phyloP scores from a whole-genome alignment of 352 stramenopile species.

The Phytophthora crassamura region DNA sequence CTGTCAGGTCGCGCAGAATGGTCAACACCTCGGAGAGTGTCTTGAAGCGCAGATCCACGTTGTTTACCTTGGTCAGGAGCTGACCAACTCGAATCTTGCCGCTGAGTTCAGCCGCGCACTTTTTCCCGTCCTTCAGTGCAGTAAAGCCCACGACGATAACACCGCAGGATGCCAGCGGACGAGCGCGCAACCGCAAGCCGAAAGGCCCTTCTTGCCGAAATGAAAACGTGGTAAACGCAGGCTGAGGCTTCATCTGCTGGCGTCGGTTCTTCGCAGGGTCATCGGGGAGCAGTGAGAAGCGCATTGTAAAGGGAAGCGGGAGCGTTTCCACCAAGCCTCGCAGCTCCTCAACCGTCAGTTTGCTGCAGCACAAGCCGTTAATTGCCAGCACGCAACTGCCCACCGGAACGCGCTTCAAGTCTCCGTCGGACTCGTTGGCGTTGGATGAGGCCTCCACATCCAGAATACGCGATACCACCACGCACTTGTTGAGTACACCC shows the following conservation, averaged over 20 bases:
- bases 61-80: slow-evolving; percentile 70
- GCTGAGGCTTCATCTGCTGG: slow-evolving; percentile 56
- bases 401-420: slow-evolving; percentile 58
- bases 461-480: slow-evolving; percentile 64
- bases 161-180: slow-evolving; percentile 65
- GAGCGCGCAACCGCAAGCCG: slow-evolving; percentile 76
- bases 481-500: slow-evolving; percentile 73
- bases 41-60: slow-evolving; percentile 73
- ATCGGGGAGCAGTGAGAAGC: slow-evolving; percentile 73
- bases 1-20: slow-evolving; percentile 63
- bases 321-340: slow-evolving; percentile 57
- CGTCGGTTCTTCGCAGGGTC: slow-evolving; percentile 60
- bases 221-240: slow-evolving; percentile 61
- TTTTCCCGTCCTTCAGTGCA: slow-evolving; percentile 52
- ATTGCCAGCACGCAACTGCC: slow-evolving; percentile 73
- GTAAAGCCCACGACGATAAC: slow-evolving; percentile 85
- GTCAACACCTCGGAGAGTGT: slow-evolving; percentile 65
- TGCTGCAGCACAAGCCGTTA: slow-evolving; percentile 77
- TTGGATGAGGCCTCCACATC: slow-evolving; percentile 35
- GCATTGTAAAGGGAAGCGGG: slow-evolving; percentile 60
- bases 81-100: slow-evolving; percentile 79
- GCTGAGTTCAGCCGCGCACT: slow-evolving; percentile 65
- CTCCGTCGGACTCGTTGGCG: slow-evolving; percentile 20
- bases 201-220: slow-evolving; percentile 83
- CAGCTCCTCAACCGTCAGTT: slow-evolving; percentile 79